Evolutionary conservation across 805 yeast species (phyloP).

Genomic region (Candida suzukii): DNA sequence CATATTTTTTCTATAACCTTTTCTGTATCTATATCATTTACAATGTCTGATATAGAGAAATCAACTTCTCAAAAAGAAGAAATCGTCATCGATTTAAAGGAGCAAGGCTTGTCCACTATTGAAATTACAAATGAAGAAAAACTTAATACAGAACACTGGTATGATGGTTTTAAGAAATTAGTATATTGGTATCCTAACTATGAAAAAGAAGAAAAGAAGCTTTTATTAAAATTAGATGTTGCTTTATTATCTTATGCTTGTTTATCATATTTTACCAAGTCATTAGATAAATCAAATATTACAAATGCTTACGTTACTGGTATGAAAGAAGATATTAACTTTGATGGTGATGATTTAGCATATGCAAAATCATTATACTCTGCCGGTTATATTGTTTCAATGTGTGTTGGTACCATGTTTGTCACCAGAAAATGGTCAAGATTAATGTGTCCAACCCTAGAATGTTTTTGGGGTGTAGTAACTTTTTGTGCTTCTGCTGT

Average conservation of each 20-base stretch:
- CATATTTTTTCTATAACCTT: background rate
- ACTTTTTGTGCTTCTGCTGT: constrained; percentile 22
- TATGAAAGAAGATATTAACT: constrained; percentile 45
- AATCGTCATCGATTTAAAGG: background rate
- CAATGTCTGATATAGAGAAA: background rate
- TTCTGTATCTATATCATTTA: background rate
- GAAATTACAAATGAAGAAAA: constrained; percentile 17
- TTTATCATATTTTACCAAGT: constrained; percentile 61
- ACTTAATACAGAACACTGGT: constrained; percentile 37
- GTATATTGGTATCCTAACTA: constrained; percentile 33
- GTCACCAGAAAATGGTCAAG: constrained; percentile 19
- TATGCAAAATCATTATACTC: constrained; percentile 31
- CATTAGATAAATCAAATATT: constrained; percentile 54
- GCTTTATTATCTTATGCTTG: constrained; percentile 40
- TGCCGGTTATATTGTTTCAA: constrained; percentile 22
- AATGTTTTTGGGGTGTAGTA: constrained; percentile 22
- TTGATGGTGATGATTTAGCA: constrained; percentile 41
- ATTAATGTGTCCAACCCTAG: constrained; percentile 13
- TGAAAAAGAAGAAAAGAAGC: constrained; percentile 20
- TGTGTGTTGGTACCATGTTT: constrained; percentile 16
- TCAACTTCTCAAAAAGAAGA: background rate
- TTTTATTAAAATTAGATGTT: constrained; percentile 48
- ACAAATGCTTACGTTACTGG: constrained; percentile 64
- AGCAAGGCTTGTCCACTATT: constrained; percentile 2
- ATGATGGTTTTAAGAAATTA: constrained; percentile 48